phyloP scores from a whole-genome alignment of 495 filamentous ascomycete species.

The Xylaria venustula region DNA sequence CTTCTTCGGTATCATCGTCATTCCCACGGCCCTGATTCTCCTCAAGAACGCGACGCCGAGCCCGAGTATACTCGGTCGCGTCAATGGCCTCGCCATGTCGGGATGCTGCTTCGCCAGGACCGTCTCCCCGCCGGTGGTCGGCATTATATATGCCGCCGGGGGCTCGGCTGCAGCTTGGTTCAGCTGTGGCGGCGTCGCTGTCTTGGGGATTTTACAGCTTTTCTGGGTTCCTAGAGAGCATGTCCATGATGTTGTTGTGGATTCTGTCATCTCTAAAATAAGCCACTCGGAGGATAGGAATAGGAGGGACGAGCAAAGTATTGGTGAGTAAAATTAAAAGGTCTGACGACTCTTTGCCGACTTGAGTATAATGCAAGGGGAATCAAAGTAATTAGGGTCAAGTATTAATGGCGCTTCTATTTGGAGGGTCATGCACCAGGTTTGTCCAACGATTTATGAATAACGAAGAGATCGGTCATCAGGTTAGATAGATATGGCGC shows the following conservation, averaged over 20 bases:
- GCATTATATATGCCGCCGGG: conserved; percentile 62
- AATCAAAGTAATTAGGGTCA: neutral
- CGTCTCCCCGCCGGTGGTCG: conserved; percentile 62
- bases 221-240: conserved; percentile 50
- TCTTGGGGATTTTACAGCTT: conserved; percentile 61
- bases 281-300: conserved; percentile 7
- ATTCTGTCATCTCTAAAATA: neutral
- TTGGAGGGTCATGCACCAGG: neutral
- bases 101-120: conserved; percentile 68
- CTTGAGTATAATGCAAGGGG: neutral
- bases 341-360: neutral
- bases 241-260: conserved; percentile 13
- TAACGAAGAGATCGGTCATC: neutral
- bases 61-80: conserved; percentile 59
- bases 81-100: conserved; percentile 70
- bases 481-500: neutral
- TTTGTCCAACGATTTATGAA: neutral
- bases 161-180: conserved; percentile 67
- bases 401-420: neutral
- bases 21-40: conserved; percentile 67
- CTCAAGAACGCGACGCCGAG: conserved; percentile 70
- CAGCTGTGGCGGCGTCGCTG: conserved; percentile 59
- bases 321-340: neutral
- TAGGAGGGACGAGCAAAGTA: neutral
- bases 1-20: conserved; percentile 66